These are phyloP conservation scores for Diphasiastrum complanatum DNA, from an alignment of 83 land plant species.

Conservation along the genomic window DNA sequence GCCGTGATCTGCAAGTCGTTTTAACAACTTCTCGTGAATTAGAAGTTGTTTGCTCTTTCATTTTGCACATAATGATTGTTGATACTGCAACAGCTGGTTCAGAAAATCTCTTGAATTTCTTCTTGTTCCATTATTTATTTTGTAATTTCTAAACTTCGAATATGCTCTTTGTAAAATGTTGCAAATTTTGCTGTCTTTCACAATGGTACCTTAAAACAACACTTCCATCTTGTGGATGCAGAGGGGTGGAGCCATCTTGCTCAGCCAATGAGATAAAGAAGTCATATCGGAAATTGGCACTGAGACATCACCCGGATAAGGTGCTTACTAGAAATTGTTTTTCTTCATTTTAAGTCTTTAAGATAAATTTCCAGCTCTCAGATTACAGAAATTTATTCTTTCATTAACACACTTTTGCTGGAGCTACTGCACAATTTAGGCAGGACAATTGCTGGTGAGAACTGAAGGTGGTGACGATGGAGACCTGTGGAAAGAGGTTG, in stretches of 20 bases:
- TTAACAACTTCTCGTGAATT: too few species aligned
- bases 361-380: background rate
- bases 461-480: conserved; percentile 29
- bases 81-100: too few species aligned
- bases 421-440: conserved; percentile 11
- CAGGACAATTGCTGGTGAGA: conserved; percentile 39
- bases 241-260: conserved; percentile 61
- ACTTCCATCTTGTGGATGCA: conserved; percentile 23
- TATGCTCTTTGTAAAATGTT: too few species aligned
- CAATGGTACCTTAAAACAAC: too few species aligned
- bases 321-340: conserved; percentile 33
- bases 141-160: too few species aligned
- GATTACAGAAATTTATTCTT: background rate
- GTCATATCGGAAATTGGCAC: conserved; percentile 72
- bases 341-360: background rate
- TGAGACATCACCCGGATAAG: conserved; percentile 86
- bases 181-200: too few species aligned
- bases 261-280: conserved; percentile 57
- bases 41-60: too few species aligned
- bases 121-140: too few species aligned
- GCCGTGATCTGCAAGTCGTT: too few species aligned
- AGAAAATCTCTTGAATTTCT: too few species aligned
- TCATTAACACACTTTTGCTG: background rate
- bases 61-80: too few species aligned
- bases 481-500: conserved; percentile 26